phyloP scores from a whole-genome alignment of 805 yeast genomes.

The Nakazawaea wyomingensis region DNA sequence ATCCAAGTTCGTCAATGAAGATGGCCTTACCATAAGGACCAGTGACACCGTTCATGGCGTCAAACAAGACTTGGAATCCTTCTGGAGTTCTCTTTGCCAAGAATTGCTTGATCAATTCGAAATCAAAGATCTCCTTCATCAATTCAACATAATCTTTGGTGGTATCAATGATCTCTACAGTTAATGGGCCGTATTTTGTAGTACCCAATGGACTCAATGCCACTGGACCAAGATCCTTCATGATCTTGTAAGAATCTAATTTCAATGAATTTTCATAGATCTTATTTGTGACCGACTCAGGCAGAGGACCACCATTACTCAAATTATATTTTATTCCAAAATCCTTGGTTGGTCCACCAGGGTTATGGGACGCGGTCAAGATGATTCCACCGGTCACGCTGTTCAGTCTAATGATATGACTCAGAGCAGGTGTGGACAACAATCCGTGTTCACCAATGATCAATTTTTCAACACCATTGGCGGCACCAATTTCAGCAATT shows the following conservation, averaged over 20 bases:
- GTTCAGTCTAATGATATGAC: slow-evolving; percentile 73
- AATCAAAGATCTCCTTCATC: slow-evolving; percentile 84
- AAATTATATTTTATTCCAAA: slow-evolving; percentile 94
- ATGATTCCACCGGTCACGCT: slow-evolving; percentile 91
- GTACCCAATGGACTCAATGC: slow-evolving; percentile 58
- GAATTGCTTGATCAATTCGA: slow-evolving; percentile 71
- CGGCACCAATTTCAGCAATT: slow-evolving; percentile 82
- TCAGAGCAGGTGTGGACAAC: slow-evolving; percentile 93
- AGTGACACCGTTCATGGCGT: slow-evolving; percentile 90
- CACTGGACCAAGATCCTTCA: slow-evolving; percentile 45
- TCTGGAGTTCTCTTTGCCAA: slow-evolving; percentile 44
- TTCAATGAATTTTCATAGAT: slow-evolving; percentile 67
- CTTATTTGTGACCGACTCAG: slow-evolving; percentile 86
- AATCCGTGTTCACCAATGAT: slow-evolving; percentile 86
- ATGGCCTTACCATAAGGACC: slow-evolving; percentile 92
- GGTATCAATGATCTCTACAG: slow-evolving; percentile 79
- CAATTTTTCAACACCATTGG: slow-evolving; percentile 81
- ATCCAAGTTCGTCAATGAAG: slow-evolving; percentile 78
- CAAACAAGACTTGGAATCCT: slow-evolving; percentile 74
- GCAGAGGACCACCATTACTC: slow-evolving; percentile 97
- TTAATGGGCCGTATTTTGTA: slow-evolving; percentile 48
- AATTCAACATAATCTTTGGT: slow-evolving; percentile 72
- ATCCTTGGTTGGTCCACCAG: slow-evolving; percentile 92
- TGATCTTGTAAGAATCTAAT: slow-evolving; percentile 55
- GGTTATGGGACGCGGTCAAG: slow-evolving; percentile 94